Base-by-base conservation (phyloP, 768 basidiomycete genomes). In the Phlebiopsis flavidoalba region DNA sequence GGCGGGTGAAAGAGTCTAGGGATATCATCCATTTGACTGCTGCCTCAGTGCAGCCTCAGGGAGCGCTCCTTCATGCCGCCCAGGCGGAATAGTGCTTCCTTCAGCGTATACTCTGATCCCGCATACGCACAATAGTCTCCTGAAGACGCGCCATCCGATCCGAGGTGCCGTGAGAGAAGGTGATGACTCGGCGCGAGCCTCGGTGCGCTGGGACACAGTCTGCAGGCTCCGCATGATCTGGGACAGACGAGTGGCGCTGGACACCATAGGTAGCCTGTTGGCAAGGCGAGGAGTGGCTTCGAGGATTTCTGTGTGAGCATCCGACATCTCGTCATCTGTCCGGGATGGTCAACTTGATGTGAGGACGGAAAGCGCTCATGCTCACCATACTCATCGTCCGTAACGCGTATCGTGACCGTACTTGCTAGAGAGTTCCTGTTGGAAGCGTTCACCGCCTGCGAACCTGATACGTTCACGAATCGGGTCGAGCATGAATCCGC, bases 381-480 rank as follows among this genome's bases (percentile, higher is more conserved):
- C 48, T 49, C 48, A 49, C 48, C 48, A 11, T 49, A 26, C 11
- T 49, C n/a, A 21, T 49, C 48, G 19, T 49, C 48, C n/a, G 48
- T 43, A 17, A 43, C 40, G 40, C 17, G 40, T 17, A 43, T 17
- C 8, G 40, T 43, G 12, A 17, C 40, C 40, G 40, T 43, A 17
- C 40, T 43, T 17, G 40, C 40, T 12, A 43, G 17, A 12, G 40
- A 43, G 40, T 12, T 43, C 40, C 40, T 43, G 40, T 43, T 43
- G 12, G 40, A 43, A 12, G 40, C 40, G 8, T 43, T 12, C 17
- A 8, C 40, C 8, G 33, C 36, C 12, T 55, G 54, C 5, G 54
- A n/a, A 19, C 15, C 37, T 45, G 5, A 63, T 65, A 12, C 65
- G 62, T 56, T 67, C 69, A 19, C 66, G 64, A 15, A 70, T 64